Evolutionary conservation across 2,329 filamentous ascomycete genomes (phyloP), one percentile per base, ranked within the genome.

Genomic region (Magnaporthiopsis incrustans): DNA sequence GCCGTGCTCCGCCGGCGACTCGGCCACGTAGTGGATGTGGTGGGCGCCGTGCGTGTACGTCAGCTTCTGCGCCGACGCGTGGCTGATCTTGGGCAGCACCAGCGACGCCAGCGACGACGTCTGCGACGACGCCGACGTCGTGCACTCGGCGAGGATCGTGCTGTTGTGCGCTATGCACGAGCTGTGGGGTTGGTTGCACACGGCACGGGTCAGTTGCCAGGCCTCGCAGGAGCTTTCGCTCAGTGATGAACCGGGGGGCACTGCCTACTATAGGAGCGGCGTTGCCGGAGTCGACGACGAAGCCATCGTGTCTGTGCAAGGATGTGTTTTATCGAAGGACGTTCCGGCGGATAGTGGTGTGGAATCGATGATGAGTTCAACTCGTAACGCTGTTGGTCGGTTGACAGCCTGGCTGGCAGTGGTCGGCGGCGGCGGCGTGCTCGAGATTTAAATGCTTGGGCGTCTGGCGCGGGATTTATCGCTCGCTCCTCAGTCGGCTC

Each of bases 11-110:
- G 87, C 88, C 12, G 92, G 88, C 0, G 92, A 87, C 73, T 95
- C 90, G 72, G 93, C 86, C 73, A 98, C 90, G 82, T 96, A 97
- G 83, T 99, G 94, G 76, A 98, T 95, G 81, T 95, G 92, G 76
- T 96, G 88, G 66, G 88, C 82, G 78, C 92, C 90, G 77, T 97
- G 92, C 57, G 92, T 96, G 80, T 96, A 97, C 64, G 94, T 98
- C 69, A 96, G 86, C 78, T 97, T 97, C 73, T 96, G 88, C 1
- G 92, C 83, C 35, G 83, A 80, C 68, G 82, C 78, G 79, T 99
- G 95, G 64, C 84, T 83, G 81, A 99, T 96, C 77, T 97, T 97
- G 65, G 96, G 95, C 59, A 99, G 91, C 79, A 99, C 92, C 71
- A 97, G 82, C 59, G 92, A 95, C 69, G 94, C 92, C 71, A 98